Evolutionary conservation across 805 yeast species (phyloP).

Genomic region (Candida berthetii): DNA sequence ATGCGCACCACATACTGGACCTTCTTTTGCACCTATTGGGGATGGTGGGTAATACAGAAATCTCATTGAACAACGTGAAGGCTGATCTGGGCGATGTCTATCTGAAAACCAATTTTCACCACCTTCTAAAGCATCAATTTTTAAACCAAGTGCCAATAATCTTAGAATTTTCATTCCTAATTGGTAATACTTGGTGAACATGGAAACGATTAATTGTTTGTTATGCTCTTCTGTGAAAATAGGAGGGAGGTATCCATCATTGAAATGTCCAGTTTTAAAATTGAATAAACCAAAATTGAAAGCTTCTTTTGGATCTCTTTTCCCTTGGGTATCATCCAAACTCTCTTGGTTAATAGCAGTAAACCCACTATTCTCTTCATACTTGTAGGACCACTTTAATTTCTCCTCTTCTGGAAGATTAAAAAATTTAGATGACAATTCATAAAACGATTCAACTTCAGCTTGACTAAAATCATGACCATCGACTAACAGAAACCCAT

Average conservation of each 20-base stretch:
- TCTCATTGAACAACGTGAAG: slow-evolving; percentile 59
- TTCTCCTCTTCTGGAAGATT: slow-evolving; percentile 43
- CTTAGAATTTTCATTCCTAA: slow-evolving; percentile 42
- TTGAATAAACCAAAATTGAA: slow-evolving; percentile 54
- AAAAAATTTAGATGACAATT: slow-evolving; percentile 41
- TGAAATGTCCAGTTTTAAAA: slow-evolving; percentile 35
- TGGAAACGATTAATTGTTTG: slow-evolving; percentile 29
- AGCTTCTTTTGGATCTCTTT: slow-evolving; percentile 57
- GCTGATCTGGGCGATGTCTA: slow-evolving; percentile 42
- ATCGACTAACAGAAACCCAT: slow-evolving; percentile 53
- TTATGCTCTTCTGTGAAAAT: slow-evolving; percentile 33
- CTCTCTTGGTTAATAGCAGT: slow-evolving; percentile 45
- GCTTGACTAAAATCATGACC: slow-evolving; percentile 50
- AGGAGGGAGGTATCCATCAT: slow-evolving; percentile 37
- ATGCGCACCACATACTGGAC: slow-evolving; percentile 73
- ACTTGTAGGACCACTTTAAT: slow-evolving; percentile 37
- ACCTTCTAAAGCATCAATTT: slow-evolving; percentile 37
- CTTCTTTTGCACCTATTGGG: slow-evolving; percentile 21
- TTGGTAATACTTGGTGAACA: slow-evolving; percentile 36
- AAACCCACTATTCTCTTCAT: slow-evolving; percentile 46
- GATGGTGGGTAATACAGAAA: slow-evolving; percentile 57
- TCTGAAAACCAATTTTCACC: slow-evolving; percentile 47
- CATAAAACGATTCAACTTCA: slow-evolving; percentile 43
- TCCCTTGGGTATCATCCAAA: slow-evolving; percentile 11
- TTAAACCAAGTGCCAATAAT: slow-evolving; percentile 52